Evolutionary conservation across 108 stramenopile species (phyloP), one percentile per base, ranked within the genome.

Genomic region (Cafeteria roenbergensis): DNA sequence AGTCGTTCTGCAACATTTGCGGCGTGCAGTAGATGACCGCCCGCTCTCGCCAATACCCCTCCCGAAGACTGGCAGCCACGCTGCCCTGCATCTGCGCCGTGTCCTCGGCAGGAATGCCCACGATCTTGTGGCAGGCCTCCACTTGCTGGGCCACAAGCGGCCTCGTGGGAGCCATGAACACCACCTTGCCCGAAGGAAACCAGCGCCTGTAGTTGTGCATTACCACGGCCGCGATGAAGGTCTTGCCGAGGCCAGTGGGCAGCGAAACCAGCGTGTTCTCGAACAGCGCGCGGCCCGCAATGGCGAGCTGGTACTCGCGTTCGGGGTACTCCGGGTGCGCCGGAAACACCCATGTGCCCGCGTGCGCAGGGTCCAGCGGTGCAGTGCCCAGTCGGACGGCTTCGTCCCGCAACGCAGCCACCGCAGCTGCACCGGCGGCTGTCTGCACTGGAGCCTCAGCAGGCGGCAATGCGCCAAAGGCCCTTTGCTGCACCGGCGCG

Each of bases 161-260:
- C 62, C 84, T 70, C 1, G 97, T 99, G 0, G 97, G 97, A 0
- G 97, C 97, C 52, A 82, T 66, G 42, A 82, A 82, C 9, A 82
- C 68, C 20, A 76, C 64, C 64, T 73, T 68, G 2, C 77, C 75
- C 37, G 57, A 42, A 0, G 77, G 80, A 64, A 73, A 79, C 89
- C 88, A 90, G 30, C 93, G 80, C 57, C 86, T 85, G 60, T 79
- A 94, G 72, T 99, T 98, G 87, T 93, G 93, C 87, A 99, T 90
- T 53, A 94, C 92, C 14, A 93, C 93, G 14, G 92, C 91, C 1
- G 94, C 97, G 67, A 99, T 94, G 31, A 95, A 70, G 0, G 97
- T 99, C 70, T 99, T 99, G n/a, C 97, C 97, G 26, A 96, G 63
- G 34, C 94, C 97, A 4, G 97, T 99, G 1, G 97, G 97, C 0